Conservation (phyloP, 2,329 filamentous ascomycete species). For the Dendryphion nanum region DNA sequence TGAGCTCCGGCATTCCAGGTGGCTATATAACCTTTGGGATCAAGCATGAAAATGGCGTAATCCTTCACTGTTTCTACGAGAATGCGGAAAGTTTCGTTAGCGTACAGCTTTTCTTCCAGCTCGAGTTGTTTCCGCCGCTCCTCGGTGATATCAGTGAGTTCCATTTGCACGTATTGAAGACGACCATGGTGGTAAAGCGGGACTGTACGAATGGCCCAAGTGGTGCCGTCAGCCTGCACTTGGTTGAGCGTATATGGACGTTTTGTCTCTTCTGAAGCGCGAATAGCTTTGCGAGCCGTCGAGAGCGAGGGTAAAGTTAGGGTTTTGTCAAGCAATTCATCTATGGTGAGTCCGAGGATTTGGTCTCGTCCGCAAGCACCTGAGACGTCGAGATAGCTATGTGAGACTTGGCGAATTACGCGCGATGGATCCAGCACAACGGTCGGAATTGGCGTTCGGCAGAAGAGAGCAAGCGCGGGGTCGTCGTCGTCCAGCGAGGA, state of each 20-base stretch:
- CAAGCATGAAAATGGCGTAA: slow-evolving; percentile 63
- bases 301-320: slow-evolving; percentile 38
- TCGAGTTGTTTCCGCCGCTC: slow-evolving; percentile 34
- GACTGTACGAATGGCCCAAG: slow-evolving; percentile 40
- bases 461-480: slow-evolving; percentile 22
- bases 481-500: not conserved
- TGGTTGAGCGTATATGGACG: slow-evolving; percentile 36
- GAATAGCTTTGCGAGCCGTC: slow-evolving; percentile 38
- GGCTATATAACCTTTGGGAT: slow-evolving; percentile 53
- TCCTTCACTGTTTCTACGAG: slow-evolving; percentile 61
- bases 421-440: slow-evolving; percentile 47
- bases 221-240: slow-evolving; percentile 18
- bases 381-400: slow-evolving; percentile 41
- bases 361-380: slow-evolving; percentile 29
- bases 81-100: slow-evolving; percentile 58
- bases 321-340: slow-evolving; percentile 37
- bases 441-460: slow-evolving; percentile 43
- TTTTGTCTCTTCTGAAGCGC: slow-evolving; percentile 37
- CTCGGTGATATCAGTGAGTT: slow-evolving; percentile 40
- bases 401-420: slow-evolving; percentile 50
- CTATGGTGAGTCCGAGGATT: slow-evolving; percentile 38
- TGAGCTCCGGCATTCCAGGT: slow-evolving; percentile 60
- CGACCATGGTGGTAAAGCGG: slow-evolving; percentile 43
- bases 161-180: slow-evolving; percentile 42
- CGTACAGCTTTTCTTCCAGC: slow-evolving; percentile 45